These are phyloP conservation scores for Symbiodinium pilosum DNA, from an alignment of 73 alveolate species.

Conservation along the genomic window DNA sequence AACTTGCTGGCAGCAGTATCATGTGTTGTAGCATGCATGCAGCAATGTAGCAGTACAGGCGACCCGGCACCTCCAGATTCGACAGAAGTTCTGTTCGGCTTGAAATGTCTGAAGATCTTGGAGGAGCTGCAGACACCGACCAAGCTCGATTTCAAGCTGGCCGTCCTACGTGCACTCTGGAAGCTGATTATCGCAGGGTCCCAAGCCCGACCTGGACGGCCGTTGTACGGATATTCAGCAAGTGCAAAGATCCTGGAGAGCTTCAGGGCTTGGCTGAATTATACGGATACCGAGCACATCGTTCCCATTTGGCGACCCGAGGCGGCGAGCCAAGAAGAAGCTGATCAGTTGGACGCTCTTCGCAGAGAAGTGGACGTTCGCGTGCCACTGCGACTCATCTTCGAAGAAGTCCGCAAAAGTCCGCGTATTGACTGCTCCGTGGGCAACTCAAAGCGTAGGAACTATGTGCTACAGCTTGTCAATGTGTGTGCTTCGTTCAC, in stretches of 20 bases:
- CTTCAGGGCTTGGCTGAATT: slow-evolving; percentile 34
- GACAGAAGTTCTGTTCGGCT: slow-evolving; percentile 43
- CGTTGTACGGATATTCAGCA: slow-evolving; percentile 47
- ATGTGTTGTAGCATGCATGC: too few species aligned
- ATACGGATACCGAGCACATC: slow-evolving; percentile 15
- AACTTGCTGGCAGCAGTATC: neutral
- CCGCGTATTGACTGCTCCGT: slow-evolving; percentile 69
- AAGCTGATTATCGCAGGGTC: slow-evolving; percentile 27
- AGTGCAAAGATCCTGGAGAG: slow-evolving; percentile 60
- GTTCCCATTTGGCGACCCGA: slow-evolving; percentile 60
- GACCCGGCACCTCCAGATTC: slow-evolving; percentile 47
- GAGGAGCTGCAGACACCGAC: slow-evolving; percentile 71
- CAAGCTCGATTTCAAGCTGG: slow-evolving; percentile 49
- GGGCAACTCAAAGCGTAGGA: slow-evolving; percentile 38
- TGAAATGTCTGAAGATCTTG: slow-evolving; percentile 67
- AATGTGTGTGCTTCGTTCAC: slow-evolving; percentile 27
- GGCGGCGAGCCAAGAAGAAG: neutral
- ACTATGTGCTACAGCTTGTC: slow-evolving; percentile 46
- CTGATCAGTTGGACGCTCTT: slow-evolving; percentile 18
- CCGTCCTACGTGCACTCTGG: slow-evolving; percentile 49
- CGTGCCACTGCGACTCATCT: slow-evolving; percentile 10
- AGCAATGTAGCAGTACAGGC: neutral
- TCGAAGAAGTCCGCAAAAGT: slow-evolving; percentile 54
- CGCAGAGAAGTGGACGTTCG: slow-evolving; percentile 33
- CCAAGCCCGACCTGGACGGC: neutral